phyloP scores from a whole-genome alignment of 345 rosid species.

The Aquilaria yunnanensis region DNA sequence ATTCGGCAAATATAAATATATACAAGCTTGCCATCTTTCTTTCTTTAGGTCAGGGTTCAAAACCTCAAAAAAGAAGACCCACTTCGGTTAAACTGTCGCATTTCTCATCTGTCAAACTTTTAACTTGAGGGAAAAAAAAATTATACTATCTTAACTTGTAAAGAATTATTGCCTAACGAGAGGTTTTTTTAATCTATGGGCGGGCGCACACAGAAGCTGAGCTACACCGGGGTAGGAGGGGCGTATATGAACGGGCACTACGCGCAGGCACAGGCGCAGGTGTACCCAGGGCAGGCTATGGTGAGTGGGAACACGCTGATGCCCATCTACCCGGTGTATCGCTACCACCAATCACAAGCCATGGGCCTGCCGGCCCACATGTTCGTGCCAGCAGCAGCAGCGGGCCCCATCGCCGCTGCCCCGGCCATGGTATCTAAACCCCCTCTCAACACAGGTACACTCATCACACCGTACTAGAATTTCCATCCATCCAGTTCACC shows the following conservation, averaged over 20 bases:
- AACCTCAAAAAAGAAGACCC: too few relatives aligned
- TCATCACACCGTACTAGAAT: background rate
- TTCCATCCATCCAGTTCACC: background rate
- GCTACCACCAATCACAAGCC: conserved; percentile 51
- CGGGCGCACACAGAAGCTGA: conserved; percentile 45
- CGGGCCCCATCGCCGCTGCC: conserved; percentile 34
- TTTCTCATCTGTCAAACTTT: too few relatives aligned
- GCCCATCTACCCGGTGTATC: conserved; percentile 81
- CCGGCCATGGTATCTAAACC: conserved; percentile 54
- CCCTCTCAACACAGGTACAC: conserved; percentile 52
- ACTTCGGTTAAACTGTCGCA: too few relatives aligned
- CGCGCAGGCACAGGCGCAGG: conserved; percentile 21
- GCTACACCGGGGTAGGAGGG: conserved; percentile 48
- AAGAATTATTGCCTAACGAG: background rate
- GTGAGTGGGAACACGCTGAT: conserved; percentile 67
- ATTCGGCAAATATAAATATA: too few relatives aligned
- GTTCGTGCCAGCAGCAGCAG: conserved; percentile 35
- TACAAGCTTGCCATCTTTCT: too few relatives aligned
- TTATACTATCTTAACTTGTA: too few relatives aligned
- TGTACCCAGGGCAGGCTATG: conserved; percentile 65
- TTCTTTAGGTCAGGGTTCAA: too few relatives aligned
- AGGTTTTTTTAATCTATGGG: background rate
- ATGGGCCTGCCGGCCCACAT: conserved; percentile 79
- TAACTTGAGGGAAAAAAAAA: too few relatives aligned
- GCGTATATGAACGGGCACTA: conserved; percentile 65